Conservation (phyloP, 2,329 filamentous ascomycete species). For the Trichophyton schoenleinii region DNA sequence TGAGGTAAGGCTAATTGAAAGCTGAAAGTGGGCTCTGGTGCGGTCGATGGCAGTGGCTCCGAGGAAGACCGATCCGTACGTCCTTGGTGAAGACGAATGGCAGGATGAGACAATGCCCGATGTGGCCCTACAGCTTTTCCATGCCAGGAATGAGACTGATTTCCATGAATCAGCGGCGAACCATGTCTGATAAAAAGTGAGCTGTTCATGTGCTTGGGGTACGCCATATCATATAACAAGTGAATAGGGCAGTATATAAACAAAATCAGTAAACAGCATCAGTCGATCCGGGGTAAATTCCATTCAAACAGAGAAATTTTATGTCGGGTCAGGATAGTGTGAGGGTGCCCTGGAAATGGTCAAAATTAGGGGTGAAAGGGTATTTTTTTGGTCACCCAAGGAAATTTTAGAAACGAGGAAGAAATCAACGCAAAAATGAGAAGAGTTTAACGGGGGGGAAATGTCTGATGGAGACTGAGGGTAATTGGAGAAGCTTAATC, state of each 20-base stretch:
- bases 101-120: neutral
- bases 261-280: neutral
- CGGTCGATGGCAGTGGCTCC: neutral
- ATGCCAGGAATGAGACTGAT: neutral
- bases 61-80: neutral
- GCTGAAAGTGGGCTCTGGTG: neutral
- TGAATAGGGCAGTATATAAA: neutral
- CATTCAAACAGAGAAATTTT: neutral
- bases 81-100: neutral
- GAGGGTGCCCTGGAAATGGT: neutral
- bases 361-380: neutral
- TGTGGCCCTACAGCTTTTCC: neutral
- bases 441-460: neutral
- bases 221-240: neutral
- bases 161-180: neutral
- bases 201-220: neutral
- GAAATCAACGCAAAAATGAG: neutral
- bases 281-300: neutral
- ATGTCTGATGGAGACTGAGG: neutral
- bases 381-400: neutral
- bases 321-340: neutral
- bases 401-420: neutral
- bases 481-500: neutral
- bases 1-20: slow-evolving; percentile 16
- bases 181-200: neutral